Percentiles rank a stretch among this genome's conserved stretches.
Evolutionary conservation across 2,329 filamentous ascomycete genomes (phyloP).

Genomic region (Ilyonectria destructans): DNA sequence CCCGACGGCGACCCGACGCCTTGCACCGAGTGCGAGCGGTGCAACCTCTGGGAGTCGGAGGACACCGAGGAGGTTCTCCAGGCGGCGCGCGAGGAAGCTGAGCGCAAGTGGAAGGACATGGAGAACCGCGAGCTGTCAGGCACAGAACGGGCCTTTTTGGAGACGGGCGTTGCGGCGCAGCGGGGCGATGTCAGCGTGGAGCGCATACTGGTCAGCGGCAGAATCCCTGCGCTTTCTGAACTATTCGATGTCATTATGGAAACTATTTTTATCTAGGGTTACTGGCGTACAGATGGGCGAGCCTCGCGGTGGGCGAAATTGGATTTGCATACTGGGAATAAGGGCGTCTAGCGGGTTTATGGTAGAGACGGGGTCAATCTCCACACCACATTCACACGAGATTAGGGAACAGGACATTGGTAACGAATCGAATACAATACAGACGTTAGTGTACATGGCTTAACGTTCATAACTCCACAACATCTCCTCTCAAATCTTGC

Average conservation of each 20-base stretch:
- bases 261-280: constrained; percentile 57
- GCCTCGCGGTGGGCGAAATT: constrained; percentile 34
- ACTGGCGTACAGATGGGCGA: constrained; percentile 35
- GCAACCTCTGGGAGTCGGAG: constrained; percentile 85
- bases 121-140: constrained; percentile 73
- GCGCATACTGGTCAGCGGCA: constrained; percentile 52
- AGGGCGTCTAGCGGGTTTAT: constrained; percentile 35
- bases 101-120: constrained; percentile 78
- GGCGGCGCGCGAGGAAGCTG: constrained; percentile 80
- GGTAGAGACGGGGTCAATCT: constrained; percentile 17
- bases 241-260: constrained; percentile 65
- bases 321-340: constrained; percentile 33
- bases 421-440: constrained; percentile 47
- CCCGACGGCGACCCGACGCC: constrained; percentile 80
- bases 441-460: constrained; percentile 45
- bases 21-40: constrained; percentile 86
- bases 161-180: constrained; percentile 64
- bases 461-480: constrained; percentile 34
- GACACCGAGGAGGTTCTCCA: constrained; percentile 79
- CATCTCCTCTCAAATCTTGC: constrained; percentile 50
- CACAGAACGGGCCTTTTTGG: constrained; percentile 71
- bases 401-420: constrained; percentile 41
- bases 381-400: constrained; percentile 25
- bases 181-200: constrained; percentile 51
- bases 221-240: constrained; percentile 59